These are phyloP conservation scores for Butyriboletus loyo DNA, from an alignment of 768 basidiomycete species.

Conservation along the genomic window DNA sequence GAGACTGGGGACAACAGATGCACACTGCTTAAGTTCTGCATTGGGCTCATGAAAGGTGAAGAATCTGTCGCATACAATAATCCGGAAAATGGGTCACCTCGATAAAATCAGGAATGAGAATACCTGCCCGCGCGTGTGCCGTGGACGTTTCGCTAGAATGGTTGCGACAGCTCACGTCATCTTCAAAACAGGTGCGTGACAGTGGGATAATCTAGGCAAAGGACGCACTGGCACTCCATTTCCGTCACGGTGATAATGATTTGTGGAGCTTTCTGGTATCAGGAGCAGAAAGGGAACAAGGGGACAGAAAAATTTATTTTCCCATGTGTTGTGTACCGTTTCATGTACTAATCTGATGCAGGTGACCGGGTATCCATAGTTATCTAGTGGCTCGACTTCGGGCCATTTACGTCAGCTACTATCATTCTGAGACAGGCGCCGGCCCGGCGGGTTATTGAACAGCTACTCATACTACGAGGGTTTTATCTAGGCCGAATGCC, in stretches of 20 bases:
- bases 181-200: not conserved
- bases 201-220: not conserved
- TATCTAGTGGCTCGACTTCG: not conserved
- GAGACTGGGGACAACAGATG: too few relatives aligned
- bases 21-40: too few relatives aligned
- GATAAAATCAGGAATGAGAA: not conserved
- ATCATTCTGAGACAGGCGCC: not conserved
- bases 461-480: not conserved
- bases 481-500: not conserved
- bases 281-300: not conserved
- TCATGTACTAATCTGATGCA: constrained; percentile 1
- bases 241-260: not conserved
- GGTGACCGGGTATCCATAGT: not conserved
- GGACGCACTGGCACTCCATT: not conserved
- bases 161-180: constrained; percentile 1
- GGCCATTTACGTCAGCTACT: not conserved
- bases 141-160: not conserved
- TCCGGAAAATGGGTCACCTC: not conserved
- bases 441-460: not conserved
- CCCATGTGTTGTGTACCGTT: not conserved
- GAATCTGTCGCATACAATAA: not conserved
- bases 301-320: not conserved
- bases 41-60: not conserved
- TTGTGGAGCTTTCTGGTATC: not conserved
- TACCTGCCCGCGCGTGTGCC: not conserved